Base-by-base conservation (phyloP, 108 stramenopile genomes). In the Cyclotella choctawhatcheeana region DNA sequence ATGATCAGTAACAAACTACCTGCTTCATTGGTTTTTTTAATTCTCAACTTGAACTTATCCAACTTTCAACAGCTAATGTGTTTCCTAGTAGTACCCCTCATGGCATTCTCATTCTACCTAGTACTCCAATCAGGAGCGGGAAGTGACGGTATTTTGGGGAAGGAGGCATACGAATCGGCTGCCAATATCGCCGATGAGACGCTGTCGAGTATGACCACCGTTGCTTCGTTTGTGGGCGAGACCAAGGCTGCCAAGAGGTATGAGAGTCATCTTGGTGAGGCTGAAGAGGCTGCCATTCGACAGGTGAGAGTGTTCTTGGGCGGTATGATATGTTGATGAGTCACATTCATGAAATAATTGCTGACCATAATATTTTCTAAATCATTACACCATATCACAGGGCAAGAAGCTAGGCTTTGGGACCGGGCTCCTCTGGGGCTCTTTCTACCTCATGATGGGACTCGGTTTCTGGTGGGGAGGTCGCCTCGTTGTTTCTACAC, bases 181-280 rank as follows among this genome's bases (percentile, higher is more conserved):
- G 67, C 74, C 74, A 76, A 76, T 30, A 47, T 76, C 50, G 74
- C 74, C 58, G 60, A 58, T 44, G 74, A 76, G 74, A 76, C 74
- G 5, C 40, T 76, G 24, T 76, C 74, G 6, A 55, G 51, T 51
- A 76, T 76, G 68, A 44, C 68, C n/a, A 76, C 74, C 16, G 37
- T 76, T 48, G 58, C 45, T 8, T 33, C 74, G 3, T 70, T 76
- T 52, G 45, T 29, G 8, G 74, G 68, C 3, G 74, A 76, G 68
- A 69, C 67, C 4, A 76, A 58, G 26, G 68, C 58, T 60, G 60
- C 64, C 21, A 20, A 35, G 40, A 69, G 69, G 18, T 76, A 76
- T 50, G 64, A 64, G 59, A n/a, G 31, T 48, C 67, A 74, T 67
- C 51, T 74, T 21, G 68, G 58, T 13, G 66, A 62, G 67, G 58